A percentile compares a stretch with the other conserved stretches of the same genome.
phyloP scores from a whole-genome alignment of 768 basidiomycete species.

The Coprinellus micaceus region DNA sequence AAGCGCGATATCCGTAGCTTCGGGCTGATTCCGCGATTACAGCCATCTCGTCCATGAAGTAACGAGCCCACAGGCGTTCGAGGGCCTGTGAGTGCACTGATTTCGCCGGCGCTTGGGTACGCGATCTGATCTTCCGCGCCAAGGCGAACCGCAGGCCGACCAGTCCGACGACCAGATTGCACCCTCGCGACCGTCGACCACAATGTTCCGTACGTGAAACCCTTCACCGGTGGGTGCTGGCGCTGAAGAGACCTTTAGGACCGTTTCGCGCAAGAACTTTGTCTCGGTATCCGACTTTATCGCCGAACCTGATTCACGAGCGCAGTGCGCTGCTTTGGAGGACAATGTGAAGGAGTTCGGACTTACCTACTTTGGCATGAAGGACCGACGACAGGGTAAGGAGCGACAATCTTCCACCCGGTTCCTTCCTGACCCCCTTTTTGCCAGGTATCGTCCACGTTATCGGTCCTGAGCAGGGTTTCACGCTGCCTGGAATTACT shows the following conservation, averaged over 20 bases:
- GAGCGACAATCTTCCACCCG: conserved; percentile 3
- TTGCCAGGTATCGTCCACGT: conserved; percentile 74
- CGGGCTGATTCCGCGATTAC: conserved; percentile 10
- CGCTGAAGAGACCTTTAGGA: conserved; percentile 39
- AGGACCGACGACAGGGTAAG: conserved; percentile 79
- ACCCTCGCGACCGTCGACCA: conserved; percentile 89
- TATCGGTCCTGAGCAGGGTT: conserved; percentile 92
- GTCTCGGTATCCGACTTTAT: conserved; percentile 71
- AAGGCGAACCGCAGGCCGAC: conserved; percentile 70
- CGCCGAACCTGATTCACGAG: conserved; percentile 78
- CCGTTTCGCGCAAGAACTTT: conserved; percentile 71
- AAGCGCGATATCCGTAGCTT: background rate
- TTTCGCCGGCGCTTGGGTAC: too few species aligned
- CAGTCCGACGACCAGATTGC: conserved; percentile 81
- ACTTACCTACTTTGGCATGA: conserved; percentile 88
- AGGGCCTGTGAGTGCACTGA: conserved; percentile 76
- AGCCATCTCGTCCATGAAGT: conserved; percentile 83
- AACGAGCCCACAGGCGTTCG: conserved; percentile 91
- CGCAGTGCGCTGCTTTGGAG: conserved; percentile 79
- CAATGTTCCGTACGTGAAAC: conserved; percentile 69
- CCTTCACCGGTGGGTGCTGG: background rate
- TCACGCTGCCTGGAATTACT: conserved; percentile 80
- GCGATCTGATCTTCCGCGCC: conserved; percentile 12
- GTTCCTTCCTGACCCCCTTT: conserved; percentile 17
- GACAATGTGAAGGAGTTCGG: conserved; percentile 91